Base-by-base conservation (phyloP, 2,329 filamentous ascomycete genomes). In the Fusarium subtropicale region DNA sequence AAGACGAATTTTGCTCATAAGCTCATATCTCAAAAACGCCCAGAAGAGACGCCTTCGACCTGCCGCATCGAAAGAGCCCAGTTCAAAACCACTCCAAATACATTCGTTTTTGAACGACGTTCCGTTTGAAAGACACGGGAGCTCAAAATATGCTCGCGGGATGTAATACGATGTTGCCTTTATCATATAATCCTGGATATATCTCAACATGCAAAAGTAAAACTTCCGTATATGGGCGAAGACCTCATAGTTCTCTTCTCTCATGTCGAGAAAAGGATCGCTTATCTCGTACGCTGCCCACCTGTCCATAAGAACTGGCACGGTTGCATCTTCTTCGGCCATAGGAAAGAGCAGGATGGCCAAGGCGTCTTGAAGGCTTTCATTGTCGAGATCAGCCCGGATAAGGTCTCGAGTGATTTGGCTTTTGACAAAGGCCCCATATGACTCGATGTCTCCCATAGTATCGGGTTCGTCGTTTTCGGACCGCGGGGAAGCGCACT, bases 301-400 rank as follows among this genome's bases (percentile, higher is more conserved):
- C 18, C 28, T 7, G 16, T 39, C 13, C 31, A 61, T 52, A 2
- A 33, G 16, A 4, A 4, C 16, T 20, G 31, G n/a, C 11, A 61
- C 34, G 12, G n/a, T 7, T 12, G 36, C 7, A 13, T 18, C 8
- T 6, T 9, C 3, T 8, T 38, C 13, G 4, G 59, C 10, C 5
- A 5, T 2, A 13, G 33, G 39, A 11, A 64, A 44, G 15, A 9
- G n/a, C 1, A 65, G 3, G 15, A 65, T 56, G 22, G 41, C 53
- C 26, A 65, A 39, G 36, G 39, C 53, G 24, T 65, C 60, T 24
- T 50, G 60, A n/a, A 38, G 47, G 39, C 58, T 36, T 15, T 60
- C 62, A 16, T 18, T 7, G 16, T 41, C 47, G 9, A 64, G 33
- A 39, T 64, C 60, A 12, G 26, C 24, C n/a, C 16, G 11, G 16